Evolutionary conservation across 2,329 filamentous ascomycete genomes (phyloP).

Genomic region (Colletotrichum australisinense): DNA sequence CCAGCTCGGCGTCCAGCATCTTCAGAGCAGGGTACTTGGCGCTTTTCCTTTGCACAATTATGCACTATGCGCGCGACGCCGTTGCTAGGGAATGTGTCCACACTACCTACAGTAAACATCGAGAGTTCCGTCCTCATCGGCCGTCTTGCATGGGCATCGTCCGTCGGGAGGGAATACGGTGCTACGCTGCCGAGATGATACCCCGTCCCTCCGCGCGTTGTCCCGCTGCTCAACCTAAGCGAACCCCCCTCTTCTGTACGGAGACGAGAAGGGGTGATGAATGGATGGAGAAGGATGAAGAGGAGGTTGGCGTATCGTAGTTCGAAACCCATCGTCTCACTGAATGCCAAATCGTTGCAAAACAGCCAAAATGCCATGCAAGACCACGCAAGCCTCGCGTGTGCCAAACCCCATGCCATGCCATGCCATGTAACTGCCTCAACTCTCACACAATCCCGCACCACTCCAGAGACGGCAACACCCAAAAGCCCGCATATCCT

Average conservation of each 20-base stretch:
- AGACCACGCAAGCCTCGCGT: constrained; percentile 21
- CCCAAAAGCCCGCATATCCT: background rate
- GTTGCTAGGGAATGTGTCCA: background rate
- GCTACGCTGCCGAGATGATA: background rate
- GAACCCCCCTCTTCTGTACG: background rate
- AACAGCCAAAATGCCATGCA: constrained; percentile 24
- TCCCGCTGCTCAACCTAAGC: background rate
- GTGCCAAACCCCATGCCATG: constrained; percentile 1
- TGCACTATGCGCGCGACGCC: background rate
- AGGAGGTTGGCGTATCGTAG: background rate
- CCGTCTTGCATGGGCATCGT: constrained; percentile 26
- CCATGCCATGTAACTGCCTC: background rate
- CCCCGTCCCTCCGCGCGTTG: background rate
- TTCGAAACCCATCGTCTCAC: background rate
- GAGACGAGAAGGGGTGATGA: background rate
- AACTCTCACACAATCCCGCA: background rate
- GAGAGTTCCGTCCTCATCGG: constrained; percentile 15
- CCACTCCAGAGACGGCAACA: background rate
- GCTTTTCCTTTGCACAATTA: constrained; percentile 6
- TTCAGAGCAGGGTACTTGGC: background rate
- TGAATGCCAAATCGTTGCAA: constrained; percentile 3
- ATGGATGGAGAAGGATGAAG: background rate
- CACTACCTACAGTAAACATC: background rate
- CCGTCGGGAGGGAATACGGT: constrained; percentile 2
- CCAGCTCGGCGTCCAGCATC: constrained; percentile 20